Evolutionary conservation across 2,329 filamentous ascomycete genomes (phyloP), one percentile per base, ranked within the genome.

Genomic region (Cryphonectria japonica): DNA sequence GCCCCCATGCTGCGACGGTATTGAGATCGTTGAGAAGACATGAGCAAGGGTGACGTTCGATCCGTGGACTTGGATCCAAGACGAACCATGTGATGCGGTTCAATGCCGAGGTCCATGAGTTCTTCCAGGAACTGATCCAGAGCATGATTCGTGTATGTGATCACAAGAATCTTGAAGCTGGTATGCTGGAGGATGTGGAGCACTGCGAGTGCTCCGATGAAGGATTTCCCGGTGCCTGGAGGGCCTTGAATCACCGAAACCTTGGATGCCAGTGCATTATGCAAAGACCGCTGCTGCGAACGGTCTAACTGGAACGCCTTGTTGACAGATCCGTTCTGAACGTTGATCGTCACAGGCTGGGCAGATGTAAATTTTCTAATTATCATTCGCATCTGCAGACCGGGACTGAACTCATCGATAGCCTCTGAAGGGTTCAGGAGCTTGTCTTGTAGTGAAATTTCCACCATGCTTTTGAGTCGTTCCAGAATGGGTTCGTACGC

Each of bases 141-240:
- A 0, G 89, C 89, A 73, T 92, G 90, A 67, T 93, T 92, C 0
- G 91, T 93, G 70, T 89, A 93, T 37, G 87, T 89, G 1, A 92
- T 78, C 0, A 94, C 86, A 0, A 95, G 81, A 0, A 94, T 86
- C 0, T 78, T 86, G 39, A 86, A 81, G 0, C 74, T 29, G 0
- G 86, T 88, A 6, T 83, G 75, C 0, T 86, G 77, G 29, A 89
- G 79, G 0, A 94, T 76, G 0, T 83, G 78, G 67, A 89, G 89
- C 0, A 88, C 86, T 0, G 91, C 81, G 2, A 92, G 80, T 0
- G 91, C 88, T 0, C 92, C 92, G 2, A 93, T 86, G 73, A 93
- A 93, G 0, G 91, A 93, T 74, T 95, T 95, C 0, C 92, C 92
- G 0, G 91, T 94, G 0, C 91, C 89, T 74, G 92, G 92, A 1